A percentile compares a stretch with the other conserved stretches of the same genome.
Evolutionary conservation across 371 early-diverging fungal genomes (phyloP).

Genomic region (Homolaphlyctis polyrhiza): DNA sequence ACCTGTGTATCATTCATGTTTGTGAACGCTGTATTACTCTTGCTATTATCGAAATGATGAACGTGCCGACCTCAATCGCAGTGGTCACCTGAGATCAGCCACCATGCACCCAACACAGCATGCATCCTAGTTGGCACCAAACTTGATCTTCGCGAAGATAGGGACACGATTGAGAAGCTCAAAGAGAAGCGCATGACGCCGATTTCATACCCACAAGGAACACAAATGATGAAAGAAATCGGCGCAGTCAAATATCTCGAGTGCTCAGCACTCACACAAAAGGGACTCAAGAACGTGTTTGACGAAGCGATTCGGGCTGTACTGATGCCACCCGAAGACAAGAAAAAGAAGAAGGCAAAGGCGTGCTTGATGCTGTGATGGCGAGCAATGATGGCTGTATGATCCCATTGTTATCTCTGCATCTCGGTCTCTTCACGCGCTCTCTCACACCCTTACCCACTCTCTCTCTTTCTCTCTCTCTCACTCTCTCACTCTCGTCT

Average conservation of each 20-base stretch:
- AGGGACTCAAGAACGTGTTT: constrained; percentile 96
- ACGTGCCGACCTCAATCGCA: constrained; percentile 31
- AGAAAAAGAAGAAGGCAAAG: constrained; percentile 17
- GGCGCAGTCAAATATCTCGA: constrained; percentile 91
- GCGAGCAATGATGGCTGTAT: too few relatives aligned
- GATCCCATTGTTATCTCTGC: too few relatives aligned
- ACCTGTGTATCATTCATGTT: neutral
- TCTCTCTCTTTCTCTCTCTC: too few relatives aligned
- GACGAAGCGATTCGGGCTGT: constrained; percentile 98
- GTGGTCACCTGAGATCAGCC: constrained; percentile 95
- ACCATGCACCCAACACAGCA: constrained; percentile 93
- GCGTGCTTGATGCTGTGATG: constrained; percentile 2
- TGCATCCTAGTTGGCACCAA: constrained; percentile 98
- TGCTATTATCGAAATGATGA: too few relatives aligned
- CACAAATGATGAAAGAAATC: constrained; percentile 88
- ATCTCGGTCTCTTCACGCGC: too few relatives aligned
- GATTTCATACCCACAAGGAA: constrained; percentile 83
- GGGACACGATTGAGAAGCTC: constrained; percentile 81
- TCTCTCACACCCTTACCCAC: too few relatives aligned
- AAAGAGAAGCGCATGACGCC: constrained; percentile 84
- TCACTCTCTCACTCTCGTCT: too few relatives aligned
- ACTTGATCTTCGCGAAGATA: constrained; percentile 94
- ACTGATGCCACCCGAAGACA: constrained; percentile 39
- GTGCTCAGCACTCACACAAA: constrained; percentile 98
- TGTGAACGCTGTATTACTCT: too few relatives aligned